A percentile compares a stretch with the other conserved stretches of the same genome.
Conservation (phyloP, 495 filamentous ascomycete genomes). For the Lasiosphaeria ovina region DNA sequence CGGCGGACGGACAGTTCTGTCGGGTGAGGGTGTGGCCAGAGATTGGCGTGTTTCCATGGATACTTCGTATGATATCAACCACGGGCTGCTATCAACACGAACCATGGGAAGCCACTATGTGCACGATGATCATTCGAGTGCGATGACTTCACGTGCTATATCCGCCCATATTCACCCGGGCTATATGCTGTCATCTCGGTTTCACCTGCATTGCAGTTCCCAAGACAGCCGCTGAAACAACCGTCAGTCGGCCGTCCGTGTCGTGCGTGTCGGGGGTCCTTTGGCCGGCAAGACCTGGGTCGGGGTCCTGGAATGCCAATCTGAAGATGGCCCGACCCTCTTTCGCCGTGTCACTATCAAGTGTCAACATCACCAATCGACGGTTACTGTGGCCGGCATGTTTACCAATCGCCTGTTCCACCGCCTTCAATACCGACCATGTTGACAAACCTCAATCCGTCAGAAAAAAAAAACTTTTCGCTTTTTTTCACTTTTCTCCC, state of each 20-base stretch:
- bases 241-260: not conserved
- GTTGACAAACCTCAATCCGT: not conserved
- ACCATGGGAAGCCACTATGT: not conserved
- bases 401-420: not conserved
- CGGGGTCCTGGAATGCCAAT: not conserved
- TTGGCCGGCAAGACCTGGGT: not conserved
- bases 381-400: slow-evolving; percentile 8
- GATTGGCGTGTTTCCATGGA: slow-evolving; percentile 1
- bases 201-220: not conserved
- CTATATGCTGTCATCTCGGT: not conserved
- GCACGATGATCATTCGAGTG: not conserved
- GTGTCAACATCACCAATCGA: not conserved
- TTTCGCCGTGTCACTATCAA: not conserved
- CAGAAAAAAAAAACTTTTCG: not conserved
- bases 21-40: not conserved
- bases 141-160: slow-evolving; percentile 3
- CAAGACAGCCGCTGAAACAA: not conserved
- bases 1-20: not conserved
- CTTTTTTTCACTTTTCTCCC: not conserved
- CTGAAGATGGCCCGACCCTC: not conserved
- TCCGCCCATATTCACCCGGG: not conserved
- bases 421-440: not conserved
- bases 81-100: not conserved
- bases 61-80: slow-evolving; percentile 1
- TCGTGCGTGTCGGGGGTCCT: not conserved